phyloP scores from a whole-genome alignment of 768 basidiomycete genomes.

The Cystofilobasidium macerans region DNA sequence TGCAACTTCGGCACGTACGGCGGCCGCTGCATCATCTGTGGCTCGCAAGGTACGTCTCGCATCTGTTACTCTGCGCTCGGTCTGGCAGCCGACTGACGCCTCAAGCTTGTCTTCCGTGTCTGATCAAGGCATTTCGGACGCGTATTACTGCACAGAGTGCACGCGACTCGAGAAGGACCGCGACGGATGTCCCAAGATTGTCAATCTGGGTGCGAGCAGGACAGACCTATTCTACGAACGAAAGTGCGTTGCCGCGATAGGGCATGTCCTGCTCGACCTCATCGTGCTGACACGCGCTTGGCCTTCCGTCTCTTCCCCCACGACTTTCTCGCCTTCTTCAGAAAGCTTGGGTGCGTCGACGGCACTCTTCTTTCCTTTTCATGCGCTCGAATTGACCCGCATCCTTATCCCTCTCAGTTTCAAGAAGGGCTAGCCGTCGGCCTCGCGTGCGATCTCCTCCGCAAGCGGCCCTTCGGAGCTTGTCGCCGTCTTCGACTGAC shows the following conservation, averaged over 20 bases:
- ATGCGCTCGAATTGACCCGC: too few species aligned
- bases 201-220: slow-evolving; percentile 86
- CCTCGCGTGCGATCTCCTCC: background rate
- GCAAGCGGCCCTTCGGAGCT: background rate
- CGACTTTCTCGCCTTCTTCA: background rate
- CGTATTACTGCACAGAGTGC: slow-evolving; percentile 97
- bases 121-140: slow-evolving; percentile 87
- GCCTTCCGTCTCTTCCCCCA: background rate
- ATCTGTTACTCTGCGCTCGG: background rate
- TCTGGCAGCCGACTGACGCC: slow-evolving; percentile 5
- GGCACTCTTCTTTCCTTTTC: background rate
- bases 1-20: slow-evolving; percentile 97
- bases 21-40: slow-evolving; percentile 94
- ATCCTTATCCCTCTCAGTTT: background rate
- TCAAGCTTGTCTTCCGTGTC: background rate
- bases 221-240: slow-evolving; percentile 41
- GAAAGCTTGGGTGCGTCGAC: slow-evolving; percentile 22
- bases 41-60: slow-evolving; percentile 74
- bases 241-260: slow-evolving; percentile 25
- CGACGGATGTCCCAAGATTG: slow-evolving; percentile 97
- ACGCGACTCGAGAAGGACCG: slow-evolving; percentile 93
- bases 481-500: background rate
- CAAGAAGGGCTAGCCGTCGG: slow-evolving; percentile 20
- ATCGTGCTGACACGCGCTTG: background rate
- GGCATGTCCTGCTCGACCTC: too few species aligned